These are phyloP conservation scores for Aspergillus panamensis DNA, from an alignment of 495 filamentous ascomycete genomes.

Conservation along the genomic window DNA sequence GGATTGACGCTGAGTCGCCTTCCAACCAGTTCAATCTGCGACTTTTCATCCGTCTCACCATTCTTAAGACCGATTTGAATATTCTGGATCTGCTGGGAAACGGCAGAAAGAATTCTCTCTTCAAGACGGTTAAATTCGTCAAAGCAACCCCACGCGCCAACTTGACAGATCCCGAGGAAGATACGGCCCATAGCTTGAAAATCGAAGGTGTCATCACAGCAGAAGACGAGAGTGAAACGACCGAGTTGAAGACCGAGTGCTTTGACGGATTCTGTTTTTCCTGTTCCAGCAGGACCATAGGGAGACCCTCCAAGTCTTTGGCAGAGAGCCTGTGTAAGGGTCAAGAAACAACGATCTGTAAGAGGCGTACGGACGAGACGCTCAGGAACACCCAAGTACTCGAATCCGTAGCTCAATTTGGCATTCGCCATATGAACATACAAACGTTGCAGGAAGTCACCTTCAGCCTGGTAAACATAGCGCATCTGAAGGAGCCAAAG, in stretches of 20 bases:
- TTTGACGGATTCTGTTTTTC: conserved; percentile 98
- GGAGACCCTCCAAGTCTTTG: conserved; percentile 95
- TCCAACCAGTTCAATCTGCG: conserved; percentile 90
- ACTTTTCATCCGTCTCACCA: conserved; percentile 67
- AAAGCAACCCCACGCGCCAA: conserved; percentile 99
- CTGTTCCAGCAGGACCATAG: conserved; percentile 97
- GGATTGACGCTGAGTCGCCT: conserved; percentile 80
- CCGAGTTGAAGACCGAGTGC: conserved; percentile 94
- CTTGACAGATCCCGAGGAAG: conserved; percentile 98
- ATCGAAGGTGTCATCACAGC: conserved; percentile 98
- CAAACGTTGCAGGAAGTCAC: conserved; percentile 76
- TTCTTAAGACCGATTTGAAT: conserved; percentile 93
- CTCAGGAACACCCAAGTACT: conserved; percentile 95
- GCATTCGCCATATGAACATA: conserved; percentile 97
- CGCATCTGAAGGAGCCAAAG: conserved; percentile 98
- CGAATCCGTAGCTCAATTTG: conserved; percentile 91
- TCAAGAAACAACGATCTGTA: conserved; percentile 97
- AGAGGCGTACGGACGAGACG: conserved; percentile 93
- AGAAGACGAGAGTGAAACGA: conserved; percentile 96
- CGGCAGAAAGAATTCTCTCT: conserved; percentile 92
- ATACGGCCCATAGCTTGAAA: conserved; percentile 99
- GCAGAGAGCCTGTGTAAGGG: conserved; percentile 89
- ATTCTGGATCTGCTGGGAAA: conserved; percentile 98
- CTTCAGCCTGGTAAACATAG: conserved; percentile 81
- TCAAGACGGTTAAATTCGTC: conserved; percentile 99